Conservation (phyloP, 768 basidiomycete genomes). For the Psilocybe azurescens region DNA sequence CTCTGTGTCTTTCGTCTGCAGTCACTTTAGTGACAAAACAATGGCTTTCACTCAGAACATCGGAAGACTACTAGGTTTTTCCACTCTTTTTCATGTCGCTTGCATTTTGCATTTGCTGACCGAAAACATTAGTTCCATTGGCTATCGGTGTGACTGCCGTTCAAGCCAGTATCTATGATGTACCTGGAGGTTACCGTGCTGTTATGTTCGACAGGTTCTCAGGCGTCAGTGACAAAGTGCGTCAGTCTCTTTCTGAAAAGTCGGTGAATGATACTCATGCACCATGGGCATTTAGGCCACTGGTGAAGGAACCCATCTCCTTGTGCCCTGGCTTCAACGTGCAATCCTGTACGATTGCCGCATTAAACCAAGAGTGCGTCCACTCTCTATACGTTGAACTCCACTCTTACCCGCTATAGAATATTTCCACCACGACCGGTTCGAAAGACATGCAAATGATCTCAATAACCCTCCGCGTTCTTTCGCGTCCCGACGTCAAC, state of each 20-base stretch:
- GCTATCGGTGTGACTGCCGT: constrained; percentile 48
- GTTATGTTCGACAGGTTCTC: constrained; percentile 99
- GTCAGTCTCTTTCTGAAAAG: constrained; percentile 16
- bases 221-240: constrained; percentile 83
- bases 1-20: neutral
- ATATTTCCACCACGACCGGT: constrained; percentile 98
- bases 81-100: neutral
- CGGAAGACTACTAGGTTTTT: constrained; percentile 2
- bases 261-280: neutral
- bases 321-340: constrained; percentile 94
- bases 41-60: constrained; percentile 7
- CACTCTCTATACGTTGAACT: neutral
- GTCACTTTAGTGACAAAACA: neutral
- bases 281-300: constrained; percentile 59
- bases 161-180: constrained; percentile 66
- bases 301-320: constrained; percentile 94
- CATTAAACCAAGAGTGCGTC: constrained; percentile 89
- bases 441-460: constrained; percentile 99
- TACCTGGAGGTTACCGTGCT: constrained; percentile 91
- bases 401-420: constrained; percentile 50
- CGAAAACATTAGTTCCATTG: constrained; percentile 46
- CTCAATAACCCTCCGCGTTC: constrained; percentile 92
- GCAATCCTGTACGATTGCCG: constrained; percentile 98
- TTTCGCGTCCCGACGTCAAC: constrained; percentile 89
- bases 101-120: neutral